Evolutionary conservation across 345 rosid genomes (phyloP).

Genomic region (Mangifera indica): DNA sequence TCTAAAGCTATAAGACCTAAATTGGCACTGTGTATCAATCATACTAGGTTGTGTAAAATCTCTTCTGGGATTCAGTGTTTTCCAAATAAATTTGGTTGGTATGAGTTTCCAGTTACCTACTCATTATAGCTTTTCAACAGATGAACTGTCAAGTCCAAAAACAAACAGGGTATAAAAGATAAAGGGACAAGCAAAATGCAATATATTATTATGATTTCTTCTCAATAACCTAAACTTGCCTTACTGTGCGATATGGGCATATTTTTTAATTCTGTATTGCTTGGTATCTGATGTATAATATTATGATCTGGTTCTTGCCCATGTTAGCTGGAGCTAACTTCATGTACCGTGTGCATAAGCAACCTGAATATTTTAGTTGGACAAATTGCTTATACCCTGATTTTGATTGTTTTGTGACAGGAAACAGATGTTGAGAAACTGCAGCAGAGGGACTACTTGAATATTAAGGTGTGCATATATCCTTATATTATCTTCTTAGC

Average conservation of each 20-base stretch:
- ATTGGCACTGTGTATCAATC: neutral
- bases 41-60: neutral
- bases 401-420: conserved; percentile 39
- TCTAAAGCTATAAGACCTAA: neutral
- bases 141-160: neutral
- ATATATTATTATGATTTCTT: neutral
- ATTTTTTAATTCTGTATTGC: neutral
- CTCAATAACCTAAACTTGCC: neutral
- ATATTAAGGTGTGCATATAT: conserved; percentile 56
- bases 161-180: neutral
- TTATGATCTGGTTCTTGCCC: neutral
- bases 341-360: neutral
- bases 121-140: neutral
- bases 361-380: conserved; percentile 5
- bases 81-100: neutral
- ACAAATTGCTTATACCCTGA: conserved; percentile 7
- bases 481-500: conserved; percentile 7
- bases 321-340: neutral
- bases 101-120: neutral
- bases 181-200: neutral
- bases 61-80: neutral
- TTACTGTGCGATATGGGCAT: neutral
- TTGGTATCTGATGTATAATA: neutral
- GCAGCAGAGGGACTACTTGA: conserved; percentile 80
- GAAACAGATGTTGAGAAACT: conserved; percentile 90